Percentiles rank a stretch among this genome's conserved stretches.
These are phyloP conservation scores for Capsicum baccatum DNA, from an alignment of 257 asterid genomes.

Conservation along the genomic window DNA sequence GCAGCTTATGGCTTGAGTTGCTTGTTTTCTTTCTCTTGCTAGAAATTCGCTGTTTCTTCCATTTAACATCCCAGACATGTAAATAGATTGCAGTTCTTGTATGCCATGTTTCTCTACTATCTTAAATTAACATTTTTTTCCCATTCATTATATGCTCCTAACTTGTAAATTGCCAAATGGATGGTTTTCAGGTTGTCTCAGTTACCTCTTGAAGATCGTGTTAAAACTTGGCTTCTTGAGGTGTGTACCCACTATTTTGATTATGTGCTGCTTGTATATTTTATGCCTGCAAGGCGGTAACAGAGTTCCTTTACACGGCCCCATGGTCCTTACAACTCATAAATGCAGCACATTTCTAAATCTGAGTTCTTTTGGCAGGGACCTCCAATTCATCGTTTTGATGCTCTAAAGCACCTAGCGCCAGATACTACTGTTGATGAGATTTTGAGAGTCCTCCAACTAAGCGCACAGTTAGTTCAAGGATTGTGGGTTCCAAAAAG, in stretches of 20 bases:
- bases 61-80: not conserved
- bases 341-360: slow-evolving; percentile 28
- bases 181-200: slow-evolving; percentile 64
- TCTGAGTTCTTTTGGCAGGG: slow-evolving; percentile 56
- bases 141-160: not conserved
- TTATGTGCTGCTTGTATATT: not conserved
- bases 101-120: not conserved
- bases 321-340: not conserved
- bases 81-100: not conserved
- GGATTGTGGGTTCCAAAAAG: slow-evolving; percentile 90
- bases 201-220: slow-evolving; percentile 74
- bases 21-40: slow-evolving; percentile 22
- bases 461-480: slow-evolving; percentile 74
- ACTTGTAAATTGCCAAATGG: slow-evolving; percentile 27
- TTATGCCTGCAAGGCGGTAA: not conserved
- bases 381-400: slow-evolving; percentile 74
- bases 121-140: not conserved
- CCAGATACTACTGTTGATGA: slow-evolving; percentile 67
- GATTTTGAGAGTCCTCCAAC: slow-evolving; percentile 61
- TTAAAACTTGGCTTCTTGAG: slow-evolving; percentile 65
- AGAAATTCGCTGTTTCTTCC: not conserved
- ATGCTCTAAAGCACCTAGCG: slow-evolving; percentile 71
- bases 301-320: slow-evolving; percentile 10
- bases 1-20: slow-evolving; percentile 2
- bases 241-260: slow-evolving; percentile 43